Percentiles rank a stretch among this genome's conserved stretches.
Conservation (phyloP, 306 rosid genomes). For the Myrica gale region DNA sequence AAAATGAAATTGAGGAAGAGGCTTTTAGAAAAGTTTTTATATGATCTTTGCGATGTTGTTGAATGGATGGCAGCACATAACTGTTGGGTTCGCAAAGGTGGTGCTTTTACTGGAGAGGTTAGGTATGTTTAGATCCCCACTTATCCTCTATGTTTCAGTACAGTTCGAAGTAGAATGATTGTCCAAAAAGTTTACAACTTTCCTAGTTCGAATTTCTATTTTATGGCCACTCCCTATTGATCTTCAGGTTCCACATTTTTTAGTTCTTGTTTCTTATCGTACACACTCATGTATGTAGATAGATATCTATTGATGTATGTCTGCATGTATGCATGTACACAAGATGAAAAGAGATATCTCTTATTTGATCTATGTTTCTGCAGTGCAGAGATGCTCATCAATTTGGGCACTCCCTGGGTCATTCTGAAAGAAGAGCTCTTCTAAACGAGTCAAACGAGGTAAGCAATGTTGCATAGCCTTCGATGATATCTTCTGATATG, state of each 20-base stretch:
- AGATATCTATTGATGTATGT: too few relatives aligned
- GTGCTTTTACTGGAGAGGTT: slow-evolving; percentile 84
- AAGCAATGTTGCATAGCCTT: slow-evolving; percentile 2
- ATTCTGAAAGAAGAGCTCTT: slow-evolving; percentile 73
- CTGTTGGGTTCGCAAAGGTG: slow-evolving; percentile 86
- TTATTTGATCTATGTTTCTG: slow-evolving; percentile 4
- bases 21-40: not conserved
- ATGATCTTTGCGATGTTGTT: too few relatives aligned
- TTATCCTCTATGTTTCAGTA: not conserved
- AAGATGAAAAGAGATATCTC: too few relatives aligned
- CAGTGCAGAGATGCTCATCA: slow-evolving; percentile 84
- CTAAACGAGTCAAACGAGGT: slow-evolving; percentile 75
- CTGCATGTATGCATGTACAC: too few relatives aligned
- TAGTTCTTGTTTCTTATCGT: not conserved
- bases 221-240: not conserved
- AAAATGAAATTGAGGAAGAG: not conserved
- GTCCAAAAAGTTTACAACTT: not conserved
- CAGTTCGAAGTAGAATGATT: not conserved
- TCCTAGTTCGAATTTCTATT: not conserved
- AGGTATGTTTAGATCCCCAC: slow-evolving; percentile 47
- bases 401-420: slow-evolving; percentile 79
- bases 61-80: slow-evolving; percentile 87
- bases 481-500: not conserved
- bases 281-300: too few relatives aligned
- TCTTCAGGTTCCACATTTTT: not conserved